Base-by-base conservation (phyloP, 2,329 filamentous ascomycete genomes). In the Phyllosticta citrichinensis region DNA sequence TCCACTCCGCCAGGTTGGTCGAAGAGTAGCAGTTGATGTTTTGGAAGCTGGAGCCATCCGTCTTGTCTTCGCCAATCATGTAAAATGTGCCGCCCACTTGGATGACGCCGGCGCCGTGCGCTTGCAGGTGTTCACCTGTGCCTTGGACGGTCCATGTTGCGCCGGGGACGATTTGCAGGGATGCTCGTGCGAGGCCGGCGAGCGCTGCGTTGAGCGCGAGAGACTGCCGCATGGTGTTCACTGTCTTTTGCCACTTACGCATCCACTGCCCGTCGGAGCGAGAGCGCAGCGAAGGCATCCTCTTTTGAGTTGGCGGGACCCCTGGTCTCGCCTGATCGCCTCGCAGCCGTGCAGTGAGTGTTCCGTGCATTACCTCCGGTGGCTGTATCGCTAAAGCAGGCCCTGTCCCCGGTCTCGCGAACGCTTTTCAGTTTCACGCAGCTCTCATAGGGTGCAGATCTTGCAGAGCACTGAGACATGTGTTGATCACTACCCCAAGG, bases 61-160 rank as follows among this genome's bases (percentile, higher is more conserved):
- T 81, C 70, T 88, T 88, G 73, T 88, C 86, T 69, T 89, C 86
- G 17, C 87, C 87, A 35, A 88, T 81, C 73, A 85, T 80, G 73
- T 88, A 89, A 74, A 83, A 89, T 0, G 79, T 81, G 10, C 75
- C 76, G 52, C 78, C 76, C 1, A 82, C 81, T 65, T 82, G 75
- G 67, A 86, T 80, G n/a, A 88, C 76, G 51, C 84, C 84, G 1
- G 81, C 83, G 1, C 85, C 86, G 66, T 88, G 86, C 0, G 86
- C 86, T 74, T 88, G 84, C 2, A 88, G 75, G 64, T 86, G 83
- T 33, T 80, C 77, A 6, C 79, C 80, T 56, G 68, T 75, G 75
- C 73, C 73, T 17, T 67, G 70, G 9, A 47, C 58, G 14, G 73
- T 75, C 72, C 72, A 74, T n/a, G 73, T 74, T 47, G 68, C 73